Conservation (phyloP, 257 asterid genomes). For the Nicotiana noctiflora region DNA sequence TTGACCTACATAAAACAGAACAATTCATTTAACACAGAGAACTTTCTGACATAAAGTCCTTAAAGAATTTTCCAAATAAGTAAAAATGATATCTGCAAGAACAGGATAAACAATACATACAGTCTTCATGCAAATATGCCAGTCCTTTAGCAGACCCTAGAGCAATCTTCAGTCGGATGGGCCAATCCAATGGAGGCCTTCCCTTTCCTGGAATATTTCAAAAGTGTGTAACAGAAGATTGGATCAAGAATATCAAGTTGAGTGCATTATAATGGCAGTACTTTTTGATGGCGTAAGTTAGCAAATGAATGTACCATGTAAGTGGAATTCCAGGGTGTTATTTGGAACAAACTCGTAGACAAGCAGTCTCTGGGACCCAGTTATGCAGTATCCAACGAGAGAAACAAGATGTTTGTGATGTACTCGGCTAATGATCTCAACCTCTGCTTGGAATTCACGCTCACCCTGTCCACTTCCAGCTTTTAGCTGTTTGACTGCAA, state of each 20-base stretch:
- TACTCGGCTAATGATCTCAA: conserved; percentile 88
- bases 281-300: not conserved
- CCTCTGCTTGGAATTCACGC: conserved; percentile 89
- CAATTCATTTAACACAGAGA: not conserved
- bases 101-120: conserved; percentile 16
- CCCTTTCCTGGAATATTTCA: conserved; percentile 28
- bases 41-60: not conserved
- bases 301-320: conserved; percentile 49
- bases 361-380: conserved; percentile 64
- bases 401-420: conserved; percentile 94
- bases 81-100: not conserved
- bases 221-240: not conserved
- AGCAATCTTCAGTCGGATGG: conserved; percentile 36
- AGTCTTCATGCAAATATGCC: conserved; percentile 48
- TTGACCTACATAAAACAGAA: conserved; percentile 46
- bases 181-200: conserved; percentile 35
- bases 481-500: conserved; percentile 76
- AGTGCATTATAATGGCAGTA: not conserved
- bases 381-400: conserved; percentile 79
- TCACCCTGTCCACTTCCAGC: conserved; percentile 95
- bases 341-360: conserved; percentile 82
- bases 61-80: not conserved
- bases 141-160: conserved; percentile 48
- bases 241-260: not conserved
- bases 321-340: conserved; percentile 66